Percentiles rank a stretch among this genome's conserved stretches.
Conservation (phyloP, 1,139 yeast species). For the Tardiomyces depauwii region DNA sequence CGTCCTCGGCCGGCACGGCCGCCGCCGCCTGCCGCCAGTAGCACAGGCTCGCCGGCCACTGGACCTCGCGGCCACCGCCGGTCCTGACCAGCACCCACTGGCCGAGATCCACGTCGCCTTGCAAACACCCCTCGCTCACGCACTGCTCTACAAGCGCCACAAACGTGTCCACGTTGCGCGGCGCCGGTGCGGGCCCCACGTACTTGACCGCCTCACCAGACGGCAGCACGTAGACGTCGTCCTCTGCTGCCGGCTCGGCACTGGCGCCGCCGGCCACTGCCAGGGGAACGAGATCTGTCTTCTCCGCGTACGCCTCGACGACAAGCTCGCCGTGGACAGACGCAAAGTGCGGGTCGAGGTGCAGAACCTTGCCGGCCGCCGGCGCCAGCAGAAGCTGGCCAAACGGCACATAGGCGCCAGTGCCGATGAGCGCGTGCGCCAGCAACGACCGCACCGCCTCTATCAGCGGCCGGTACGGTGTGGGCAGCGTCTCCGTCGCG, state of each 20-base stretch:
- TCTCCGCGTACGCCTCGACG: not conserved
- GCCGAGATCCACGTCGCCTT: not conserved
- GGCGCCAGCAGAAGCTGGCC: not conserved
- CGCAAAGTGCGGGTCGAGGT: not conserved
- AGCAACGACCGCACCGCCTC: not conserved
- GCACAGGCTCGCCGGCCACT: not conserved
- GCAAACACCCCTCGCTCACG: not conserved
- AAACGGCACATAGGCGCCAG: not conserved
- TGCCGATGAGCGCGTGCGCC: not conserved
- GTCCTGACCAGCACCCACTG: not conserved
- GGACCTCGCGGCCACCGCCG: not conserved
- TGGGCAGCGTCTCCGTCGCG: not conserved
- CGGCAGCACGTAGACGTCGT: not conserved
- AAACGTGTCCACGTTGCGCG: not conserved
- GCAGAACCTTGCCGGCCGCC: not conserved
- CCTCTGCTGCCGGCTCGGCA: not conserved
- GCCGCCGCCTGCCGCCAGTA: not conserved
- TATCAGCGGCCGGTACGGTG: not conserved
- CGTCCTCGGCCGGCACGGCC: not conserved
- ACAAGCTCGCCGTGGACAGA: not conserved
- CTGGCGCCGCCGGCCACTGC: not conserved
- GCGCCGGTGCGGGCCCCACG: not conserved
- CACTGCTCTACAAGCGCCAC: not conserved
- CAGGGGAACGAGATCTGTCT: not conserved
- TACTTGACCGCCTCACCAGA: not conserved